A percentile compares a stretch with the other conserved stretches of the same genome.
Conservation (phyloP, 495 filamentous ascomycete species). For the Terfezia claveryi region DNA sequence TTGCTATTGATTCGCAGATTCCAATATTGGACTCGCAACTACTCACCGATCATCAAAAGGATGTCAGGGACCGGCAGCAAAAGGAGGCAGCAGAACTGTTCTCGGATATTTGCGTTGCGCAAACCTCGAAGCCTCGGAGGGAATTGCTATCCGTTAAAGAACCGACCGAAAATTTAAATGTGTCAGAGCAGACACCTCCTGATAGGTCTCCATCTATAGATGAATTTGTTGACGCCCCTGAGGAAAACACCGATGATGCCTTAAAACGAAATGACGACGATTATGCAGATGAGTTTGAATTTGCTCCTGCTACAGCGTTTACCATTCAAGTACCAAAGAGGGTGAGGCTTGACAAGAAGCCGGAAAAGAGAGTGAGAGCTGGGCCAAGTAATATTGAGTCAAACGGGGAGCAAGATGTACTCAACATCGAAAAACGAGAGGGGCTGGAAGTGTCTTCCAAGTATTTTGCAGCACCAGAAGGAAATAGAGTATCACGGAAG, state of each 20-base stretch:
- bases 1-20: conserved; percentile 32
- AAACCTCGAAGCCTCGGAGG: background rate
- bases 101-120: conserved; percentile 29
- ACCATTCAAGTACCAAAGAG: background rate
- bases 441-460: no score
- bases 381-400: no score
- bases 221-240: conserved; percentile 1
- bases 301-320: background rate
- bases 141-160: background rate
- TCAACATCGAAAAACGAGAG: no score
- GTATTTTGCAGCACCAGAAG: no score
- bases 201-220: background rate
- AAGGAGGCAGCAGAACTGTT: conserved; percentile 46
- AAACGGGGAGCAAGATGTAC: no score
- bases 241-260: background rate
- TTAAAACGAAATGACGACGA: background rate
- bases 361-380: background rate
- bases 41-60: conserved; percentile 52
- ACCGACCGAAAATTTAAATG: background rate
- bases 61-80: conserved; percentile 42
- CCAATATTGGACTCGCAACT: conserved; percentile 33
- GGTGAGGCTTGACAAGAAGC: background rate
- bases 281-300: background rate
- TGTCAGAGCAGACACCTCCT: background rate
- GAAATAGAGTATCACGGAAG: no score